These are phyloP conservation scores for Sugiyamaella neomexicana DNA, from an alignment of 1,139 yeast species.

Conservation along the genomic window DNA sequence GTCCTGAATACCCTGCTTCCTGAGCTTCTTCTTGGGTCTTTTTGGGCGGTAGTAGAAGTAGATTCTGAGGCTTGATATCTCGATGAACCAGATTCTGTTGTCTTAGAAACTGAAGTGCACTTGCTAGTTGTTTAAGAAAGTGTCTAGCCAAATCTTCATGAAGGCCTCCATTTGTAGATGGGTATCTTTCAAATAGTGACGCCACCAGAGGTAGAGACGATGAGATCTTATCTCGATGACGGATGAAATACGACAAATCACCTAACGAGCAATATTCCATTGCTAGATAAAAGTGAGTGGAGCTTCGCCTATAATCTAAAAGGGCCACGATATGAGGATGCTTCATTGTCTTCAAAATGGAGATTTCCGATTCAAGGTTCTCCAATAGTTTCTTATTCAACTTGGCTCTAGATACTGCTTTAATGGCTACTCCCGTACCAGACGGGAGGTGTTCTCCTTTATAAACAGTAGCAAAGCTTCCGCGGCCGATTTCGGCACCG, in stretches of 20 bases:
- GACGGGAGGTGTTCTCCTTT: constrained; percentile 56
- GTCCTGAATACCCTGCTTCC: constrained; percentile 62
- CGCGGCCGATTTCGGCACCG: constrained; percentile 84
- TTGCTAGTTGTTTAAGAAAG: constrained; percentile 80
- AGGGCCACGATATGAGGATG: constrained; percentile 93
- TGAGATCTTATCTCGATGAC: constrained; percentile 69
- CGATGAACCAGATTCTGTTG: constrained; percentile 85
- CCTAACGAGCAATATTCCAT: constrained; percentile 98
- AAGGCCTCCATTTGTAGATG: constrained; percentile 82
- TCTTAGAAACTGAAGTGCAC: constrained; percentile 80
- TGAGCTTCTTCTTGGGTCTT: constrained; percentile 60
- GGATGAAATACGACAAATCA: constrained; percentile 82
- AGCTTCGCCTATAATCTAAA: constrained; percentile 76
- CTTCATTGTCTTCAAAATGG: constrained; percentile 77
- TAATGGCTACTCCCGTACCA: constrained; percentile 73
- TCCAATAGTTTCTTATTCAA: constrained; percentile 84
- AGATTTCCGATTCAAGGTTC: constrained; percentile 86
- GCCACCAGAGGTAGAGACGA: constrained; percentile 78
- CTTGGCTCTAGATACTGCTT: constrained; percentile 80
- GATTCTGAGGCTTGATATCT: constrained; percentile 92
- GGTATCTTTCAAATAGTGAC: constrained; percentile 74
- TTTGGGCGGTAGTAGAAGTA: constrained; percentile 76
- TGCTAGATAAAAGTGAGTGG: constrained; percentile 80
- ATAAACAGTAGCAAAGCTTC: constrained; percentile 93
- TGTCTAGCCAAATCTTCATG: constrained; percentile 77